phyloP scores from a whole-genome alignment of 768 basidiomycete species.

The Rhodotorula paludigena region DNA sequence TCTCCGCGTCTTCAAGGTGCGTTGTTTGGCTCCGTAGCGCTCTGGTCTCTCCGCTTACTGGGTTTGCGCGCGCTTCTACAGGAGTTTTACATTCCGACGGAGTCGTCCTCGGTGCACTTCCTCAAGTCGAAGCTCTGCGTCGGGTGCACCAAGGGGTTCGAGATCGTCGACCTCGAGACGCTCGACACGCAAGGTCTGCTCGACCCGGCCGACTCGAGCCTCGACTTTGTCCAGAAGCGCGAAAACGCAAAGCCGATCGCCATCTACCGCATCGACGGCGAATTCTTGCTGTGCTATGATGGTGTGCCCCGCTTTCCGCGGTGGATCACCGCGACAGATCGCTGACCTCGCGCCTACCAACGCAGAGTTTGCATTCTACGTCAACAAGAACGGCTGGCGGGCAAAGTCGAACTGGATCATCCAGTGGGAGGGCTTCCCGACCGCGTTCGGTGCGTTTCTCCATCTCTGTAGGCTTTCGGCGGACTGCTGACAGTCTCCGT shows the following conservation, averaged over 20 bases:
- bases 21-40: slow-evolving; percentile 10
- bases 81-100: slow-evolving; percentile 99
- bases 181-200: slow-evolving; percentile 93
- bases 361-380: slow-evolving; percentile 95
- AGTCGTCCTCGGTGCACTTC: slow-evolving; percentile 93
- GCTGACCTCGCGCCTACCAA: slow-evolving; percentile 29
- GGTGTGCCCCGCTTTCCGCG: slow-evolving; percentile 54
- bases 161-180: slow-evolving; percentile 95
- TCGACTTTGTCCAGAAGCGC: slow-evolving; percentile 87
- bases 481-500: background rate
- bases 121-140: slow-evolving; percentile 96
- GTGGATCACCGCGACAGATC: rapidly evolving
- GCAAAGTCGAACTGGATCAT: slow-evolving; percentile 90
- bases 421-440: slow-evolving; percentile 90
- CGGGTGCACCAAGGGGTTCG: slow-evolving; percentile 93
- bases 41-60: background rate
- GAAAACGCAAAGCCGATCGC: slow-evolving; percentile 89
- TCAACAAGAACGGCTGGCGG: slow-evolving; percentile 90
- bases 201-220: slow-evolving; percentile 81
- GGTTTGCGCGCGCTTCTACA: slow-evolving; percentile 47
- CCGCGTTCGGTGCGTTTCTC: slow-evolving; percentile 76
- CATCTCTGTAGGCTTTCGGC: background rate
- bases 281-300: slow-evolving; percentile 95
- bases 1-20: slow-evolving; percentile 79
- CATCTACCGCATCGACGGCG: slow-evolving; percentile 92